Percentiles rank a stretch among this genome's conserved stretches.
These are phyloP conservation scores for Rubus parviflorus DNA, from an alignment of 306 rosid species.

Conservation along the genomic window DNA sequence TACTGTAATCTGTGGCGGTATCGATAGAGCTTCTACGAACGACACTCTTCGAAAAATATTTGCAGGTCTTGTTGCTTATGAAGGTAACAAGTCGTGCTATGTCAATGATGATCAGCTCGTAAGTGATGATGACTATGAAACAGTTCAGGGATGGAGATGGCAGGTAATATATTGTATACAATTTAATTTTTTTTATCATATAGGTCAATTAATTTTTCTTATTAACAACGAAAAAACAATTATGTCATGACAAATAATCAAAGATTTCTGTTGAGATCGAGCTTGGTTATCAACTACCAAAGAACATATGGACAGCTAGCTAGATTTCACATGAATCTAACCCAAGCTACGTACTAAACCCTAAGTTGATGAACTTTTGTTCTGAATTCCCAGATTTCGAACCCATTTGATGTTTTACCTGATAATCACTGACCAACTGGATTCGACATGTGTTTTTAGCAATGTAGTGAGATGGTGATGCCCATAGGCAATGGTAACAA, in stretches of 20 bases:
- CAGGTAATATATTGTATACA: not conserved
- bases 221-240: not conserved
- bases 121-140: not conserved
- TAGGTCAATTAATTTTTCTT: not conserved
- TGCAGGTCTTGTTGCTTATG: not conserved
- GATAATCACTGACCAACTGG: not conserved
- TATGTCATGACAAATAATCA: not conserved
- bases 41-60: not conserved
- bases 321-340: no score
- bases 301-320: no score
- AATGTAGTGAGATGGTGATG: slow-evolving; percentile 47
- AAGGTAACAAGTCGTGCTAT: not conserved
- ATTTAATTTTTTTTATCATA: no score
- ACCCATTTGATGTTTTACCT: not conserved
- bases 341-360: not conserved
- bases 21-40: slow-evolving; percentile 32
- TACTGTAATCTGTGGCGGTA: slow-evolving; percentile 38
- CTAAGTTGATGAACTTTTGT: not conserved
- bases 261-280: no score
- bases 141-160: not conserved
- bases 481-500: slow-evolving; percentile 24
- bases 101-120: not conserved
- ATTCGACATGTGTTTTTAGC: slow-evolving; percentile 22
- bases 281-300: no score
- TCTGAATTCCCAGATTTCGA: not conserved